These are phyloP conservation scores for Stagonosporopsis vannaccii DNA, from an alignment of 2,329 filamentous ascomycete genomes.

Conservation along the genomic window DNA sequence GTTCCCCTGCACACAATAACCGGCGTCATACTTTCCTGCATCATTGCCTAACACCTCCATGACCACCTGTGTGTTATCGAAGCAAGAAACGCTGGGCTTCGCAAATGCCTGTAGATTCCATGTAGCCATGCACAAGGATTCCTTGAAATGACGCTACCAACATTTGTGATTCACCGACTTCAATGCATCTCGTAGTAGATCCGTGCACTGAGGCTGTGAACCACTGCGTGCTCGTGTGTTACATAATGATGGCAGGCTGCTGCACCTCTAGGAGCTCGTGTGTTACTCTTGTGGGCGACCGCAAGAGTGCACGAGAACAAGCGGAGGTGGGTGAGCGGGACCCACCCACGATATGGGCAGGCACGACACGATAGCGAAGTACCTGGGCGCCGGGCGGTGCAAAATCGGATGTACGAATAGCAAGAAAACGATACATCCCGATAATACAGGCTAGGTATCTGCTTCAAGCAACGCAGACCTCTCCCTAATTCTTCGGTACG, in stretches of 20 bases:
- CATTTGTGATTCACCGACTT: no score
- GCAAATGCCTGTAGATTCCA: no score
- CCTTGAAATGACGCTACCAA: no score
- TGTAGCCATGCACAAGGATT: no score
- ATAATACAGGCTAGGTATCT: not conserved
- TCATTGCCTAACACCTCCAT: not conserved
- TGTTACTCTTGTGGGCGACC: no score
- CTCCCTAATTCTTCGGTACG: not conserved
- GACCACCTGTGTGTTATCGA: no score
- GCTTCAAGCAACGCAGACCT: not conserved
- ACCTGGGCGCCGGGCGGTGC: not conserved
- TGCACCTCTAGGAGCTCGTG: no score
- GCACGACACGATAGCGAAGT: not conserved
- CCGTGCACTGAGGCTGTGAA: no score
- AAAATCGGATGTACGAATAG: not conserved
- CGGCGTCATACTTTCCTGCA: not conserved
- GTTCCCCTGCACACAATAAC: not conserved
- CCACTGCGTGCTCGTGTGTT: no score
- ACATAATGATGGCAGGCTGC: no score
- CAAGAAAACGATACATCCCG: not conserved
- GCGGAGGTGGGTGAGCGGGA: not conserved
- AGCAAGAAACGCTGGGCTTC: not conserved
- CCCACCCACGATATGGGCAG: not conserved
- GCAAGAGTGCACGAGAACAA: not conserved
- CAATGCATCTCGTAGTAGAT: no score